Percentiles rank a stretch among this genome's conserved stretches.
phyloP scores from a whole-genome alignment of 495 filamentous ascomycete species.

The Antarctomyces pellizariae region DNA sequence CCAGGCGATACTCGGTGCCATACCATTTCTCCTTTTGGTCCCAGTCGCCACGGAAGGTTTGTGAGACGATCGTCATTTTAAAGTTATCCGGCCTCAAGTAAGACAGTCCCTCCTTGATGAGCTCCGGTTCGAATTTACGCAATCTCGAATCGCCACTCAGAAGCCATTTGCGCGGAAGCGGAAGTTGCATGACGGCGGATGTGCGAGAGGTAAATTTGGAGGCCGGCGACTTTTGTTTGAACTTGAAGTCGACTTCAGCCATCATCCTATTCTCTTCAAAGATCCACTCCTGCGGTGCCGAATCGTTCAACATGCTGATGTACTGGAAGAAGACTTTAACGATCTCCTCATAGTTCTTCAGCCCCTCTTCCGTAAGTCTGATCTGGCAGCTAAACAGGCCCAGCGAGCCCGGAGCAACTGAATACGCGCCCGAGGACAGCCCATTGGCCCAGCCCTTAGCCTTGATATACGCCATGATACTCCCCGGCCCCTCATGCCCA shows the following conservation, averaged over 20 bases:
- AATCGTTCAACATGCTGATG: slow-evolving; percentile 62
- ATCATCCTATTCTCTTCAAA: slow-evolving; percentile 76
- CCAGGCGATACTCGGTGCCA: slow-evolving; percentile 74
- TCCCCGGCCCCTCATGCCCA: slow-evolving; percentile 90
- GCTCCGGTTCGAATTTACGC: slow-evolving; percentile 50
- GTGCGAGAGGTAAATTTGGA: slow-evolving; percentile 68
- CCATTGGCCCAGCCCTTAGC: slow-evolving; percentile 88
- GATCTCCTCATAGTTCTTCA: slow-evolving; percentile 68
- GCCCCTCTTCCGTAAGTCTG: slow-evolving; percentile 58
- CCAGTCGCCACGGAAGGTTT: slow-evolving; percentile 65
- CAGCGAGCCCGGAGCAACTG: slow-evolving; percentile 61
- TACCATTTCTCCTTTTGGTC: slow-evolving; percentile 92
- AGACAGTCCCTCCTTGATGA: slow-evolving; percentile 50
- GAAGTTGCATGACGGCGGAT: slow-evolving; percentile 72
- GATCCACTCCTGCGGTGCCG: slow-evolving; percentile 75
- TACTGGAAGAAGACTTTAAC: slow-evolving; percentile 85
- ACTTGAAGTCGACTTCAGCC: slow-evolving; percentile 81
- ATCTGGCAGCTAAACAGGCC: slow-evolving; percentile 58
- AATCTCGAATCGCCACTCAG: slow-evolving; percentile 41
- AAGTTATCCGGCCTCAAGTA: slow-evolving; percentile 80
- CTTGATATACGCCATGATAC: slow-evolving; percentile 88
- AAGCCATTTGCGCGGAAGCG: slow-evolving; percentile 62
- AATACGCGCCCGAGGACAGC: slow-evolving; percentile 38
- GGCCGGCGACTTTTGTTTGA: slow-evolving; percentile 77
- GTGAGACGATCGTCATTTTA: slow-evolving; percentile 55